phyloP scores from a whole-genome alignment of 1,139 yeast genomes.

The Suhomyces panamericanus region DNA sequence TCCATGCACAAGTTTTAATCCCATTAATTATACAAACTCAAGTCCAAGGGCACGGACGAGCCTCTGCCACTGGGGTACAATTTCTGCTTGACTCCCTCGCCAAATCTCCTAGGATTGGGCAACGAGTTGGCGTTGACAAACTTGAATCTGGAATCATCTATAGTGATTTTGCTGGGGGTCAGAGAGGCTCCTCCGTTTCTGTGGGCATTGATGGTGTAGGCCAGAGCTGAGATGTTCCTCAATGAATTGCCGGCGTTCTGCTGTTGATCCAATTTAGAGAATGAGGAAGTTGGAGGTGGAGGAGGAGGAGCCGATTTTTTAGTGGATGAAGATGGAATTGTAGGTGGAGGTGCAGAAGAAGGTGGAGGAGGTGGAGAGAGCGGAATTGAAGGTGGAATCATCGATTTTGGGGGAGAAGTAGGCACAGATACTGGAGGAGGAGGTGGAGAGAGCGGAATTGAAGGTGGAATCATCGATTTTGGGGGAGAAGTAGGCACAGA shows the following conservation, averaged over 20 bases:
- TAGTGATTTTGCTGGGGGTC: conserved; percentile 34
- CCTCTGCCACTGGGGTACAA: conserved; percentile 97
- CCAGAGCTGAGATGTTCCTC: conserved; percentile 57
- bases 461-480: conserved; percentile 2
- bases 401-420: conserved; percentile 9
- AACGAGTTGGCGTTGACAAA: conserved; percentile 68
- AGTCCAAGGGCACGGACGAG: conserved; percentile 82
- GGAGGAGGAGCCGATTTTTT: conserved; percentile 14
- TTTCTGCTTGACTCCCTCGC: conserved; percentile 56
- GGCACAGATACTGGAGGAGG: conserved; percentile 19
- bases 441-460: conserved; percentile 7
- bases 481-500: conserved; percentile 9
- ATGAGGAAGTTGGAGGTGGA: conserved; percentile 36
- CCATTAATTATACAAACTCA: conserved; percentile 23
- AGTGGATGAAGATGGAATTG: conserved; percentile 10
- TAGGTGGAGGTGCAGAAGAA: conserved; percentile 10
- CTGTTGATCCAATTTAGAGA: conserved; percentile 37
- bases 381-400: conserved; percentile 6
- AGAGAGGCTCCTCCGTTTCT: conserved; percentile 17
- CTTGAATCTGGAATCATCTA: conserved; percentile 75
- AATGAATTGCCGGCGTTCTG: conserved; percentile 52
- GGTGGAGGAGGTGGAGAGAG: conserved; percentile 10
- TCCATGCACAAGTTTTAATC: no score
- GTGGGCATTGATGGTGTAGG: conserved; percentile 49
- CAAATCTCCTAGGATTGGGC: conserved; percentile 82